Base-by-base conservation (phyloP, 2,329 filamentous ascomycete genomes). In the Talaromyces verruculosus region DNA sequence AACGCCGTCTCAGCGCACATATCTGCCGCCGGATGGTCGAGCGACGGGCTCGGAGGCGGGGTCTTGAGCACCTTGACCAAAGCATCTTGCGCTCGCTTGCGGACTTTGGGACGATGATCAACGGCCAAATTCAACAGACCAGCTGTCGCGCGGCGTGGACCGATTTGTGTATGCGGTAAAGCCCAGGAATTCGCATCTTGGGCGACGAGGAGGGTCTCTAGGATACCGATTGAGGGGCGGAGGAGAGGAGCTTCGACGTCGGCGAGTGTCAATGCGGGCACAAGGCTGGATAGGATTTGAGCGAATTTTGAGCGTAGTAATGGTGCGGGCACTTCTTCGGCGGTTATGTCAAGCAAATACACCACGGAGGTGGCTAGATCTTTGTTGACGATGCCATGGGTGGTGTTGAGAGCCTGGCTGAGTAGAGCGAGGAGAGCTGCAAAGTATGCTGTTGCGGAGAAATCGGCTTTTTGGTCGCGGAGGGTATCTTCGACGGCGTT, bases 1-100 rank as follows among this genome's bases (percentile, higher is more conserved):
- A 97, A 84, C 25, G 92, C 92, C 30, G 91, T 93, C 78, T 97
- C 92, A 19, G 95, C 95, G 80, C 94, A 98, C 88, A 98, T 94
- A 75, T 97, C 93, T 57, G 94, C 91, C 30, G 93, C 95, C 1
- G 95, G 95, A 75, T 99, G 95, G 71, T 99, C 95, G 67, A 97
- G 81, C 3, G 92, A 93, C 1, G 95, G 95, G 69, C 92, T 97
- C 0, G 94, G 93, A 0, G 95, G 95, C 8, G 93, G 91, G 68
- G 88, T 90, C 77, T 89, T 89, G 66, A 99, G 85, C 4, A 99
- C 88, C 69, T 89, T 91, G 63, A 89, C 88, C 70, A 99, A 79
- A 2, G 93, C 92, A 74, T 98, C 94, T 77, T 96, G 92, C 6
- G 95, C 92, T 77, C 93, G 85, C 86, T 95, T 97, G 72, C 95